Conservation (phyloP, 768 basidiomycete genomes). For the Piloderma croceum region DNA sequence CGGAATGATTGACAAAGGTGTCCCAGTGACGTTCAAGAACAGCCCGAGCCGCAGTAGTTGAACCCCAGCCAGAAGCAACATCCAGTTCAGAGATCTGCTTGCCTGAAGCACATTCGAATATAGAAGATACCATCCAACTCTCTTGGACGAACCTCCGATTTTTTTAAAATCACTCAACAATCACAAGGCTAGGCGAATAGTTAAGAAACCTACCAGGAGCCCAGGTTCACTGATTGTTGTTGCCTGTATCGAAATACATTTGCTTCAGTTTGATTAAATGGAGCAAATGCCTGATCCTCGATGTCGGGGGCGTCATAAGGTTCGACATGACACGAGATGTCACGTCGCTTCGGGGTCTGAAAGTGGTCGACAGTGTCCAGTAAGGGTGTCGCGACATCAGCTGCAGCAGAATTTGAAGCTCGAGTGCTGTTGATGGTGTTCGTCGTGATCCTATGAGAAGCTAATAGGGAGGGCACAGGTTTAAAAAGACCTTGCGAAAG, state of each 20-base stretch:
- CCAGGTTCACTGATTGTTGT: conserved; percentile 60
- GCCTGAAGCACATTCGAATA: conserved; percentile 55
- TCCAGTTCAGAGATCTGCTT: conserved; percentile 53
- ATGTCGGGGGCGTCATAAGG: conserved; percentile 19
- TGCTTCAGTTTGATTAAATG: conserved; percentile 45
- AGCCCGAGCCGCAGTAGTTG: conserved; percentile 33
- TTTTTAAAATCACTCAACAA: conserved; percentile 2
- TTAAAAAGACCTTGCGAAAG: conserved; percentile 28
- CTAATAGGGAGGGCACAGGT: conserved; percentile 14
- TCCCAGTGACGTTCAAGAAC: conserved; percentile 70
- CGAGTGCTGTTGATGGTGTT: conserved; percentile 3
- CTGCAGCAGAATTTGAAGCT: background rate
- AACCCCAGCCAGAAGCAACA: conserved; percentile 60
- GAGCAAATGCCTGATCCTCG: conserved; percentile 34
- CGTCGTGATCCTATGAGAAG: conserved; percentile 2
- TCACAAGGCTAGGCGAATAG: background rate
- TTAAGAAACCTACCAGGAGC: conserved; percentile 43
- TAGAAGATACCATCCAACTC: conserved; percentile 66
- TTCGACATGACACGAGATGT: conserved; percentile 12
- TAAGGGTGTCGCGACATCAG: conserved; percentile 1
- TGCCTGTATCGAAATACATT: conserved; percentile 55
- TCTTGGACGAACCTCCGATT: conserved; percentile 61
- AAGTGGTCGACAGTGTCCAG: background rate
- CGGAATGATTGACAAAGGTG: conserved; percentile 57
- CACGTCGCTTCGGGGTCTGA: background rate